Base-by-base conservation (phyloP, 2,329 filamentous ascomycete species). In the Fusarium lateritium region DNA sequence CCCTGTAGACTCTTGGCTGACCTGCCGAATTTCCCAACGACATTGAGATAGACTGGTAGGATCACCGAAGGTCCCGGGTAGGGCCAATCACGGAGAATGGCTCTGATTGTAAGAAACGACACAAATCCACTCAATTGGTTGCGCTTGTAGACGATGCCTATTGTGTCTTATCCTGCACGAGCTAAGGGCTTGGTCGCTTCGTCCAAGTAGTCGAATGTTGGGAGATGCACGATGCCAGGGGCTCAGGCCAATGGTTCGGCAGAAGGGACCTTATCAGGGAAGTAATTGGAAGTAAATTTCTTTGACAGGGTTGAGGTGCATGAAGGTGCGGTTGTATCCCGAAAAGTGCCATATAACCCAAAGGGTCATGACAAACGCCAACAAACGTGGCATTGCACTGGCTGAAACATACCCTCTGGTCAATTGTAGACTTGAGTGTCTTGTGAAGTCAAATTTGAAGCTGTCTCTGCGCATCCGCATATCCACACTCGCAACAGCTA, bases 231-330 rank as follows among this genome's bases (percentile, higher is more conserved):
- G 49, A 61, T 63, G 49, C 31, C 62, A 73, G 65, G 63, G 72
- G 72, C 59, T 73, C 57, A 69, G 52, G 66, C 72, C 72, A 74
- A 65, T 65, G 56, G 70, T 74, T 74, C 72, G 51, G 56, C 40
- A 63, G 49, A 59, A 40, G 50, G 39, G 56, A 60, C 39, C 44
- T 36, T 52, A n/a, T 57, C 56, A 38, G 38, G n/a, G 51, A 17
- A 28, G 40, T 10, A 36, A 51, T 50, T 52, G 44, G 33, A 56
- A 44, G 53, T n/a, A 43, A 34, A 34, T 14, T 33, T 42, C 42
- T 14, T 26, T 45, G 51, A 38, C 46, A 62, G 58, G 66, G 34
- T 31, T 21, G 26, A 65, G 45, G 10, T 67, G 54, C 56, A 55
- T 36, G 54, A 68, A 54, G 33, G 59, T 67, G 51, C 39, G 61